A percentile compares a stretch with the other conserved stretches of the same genome.
phyloP scores from a whole-genome alignment of 225 moss, liverwort and hornwort genomes.

The Ulota crispa region DNA sequence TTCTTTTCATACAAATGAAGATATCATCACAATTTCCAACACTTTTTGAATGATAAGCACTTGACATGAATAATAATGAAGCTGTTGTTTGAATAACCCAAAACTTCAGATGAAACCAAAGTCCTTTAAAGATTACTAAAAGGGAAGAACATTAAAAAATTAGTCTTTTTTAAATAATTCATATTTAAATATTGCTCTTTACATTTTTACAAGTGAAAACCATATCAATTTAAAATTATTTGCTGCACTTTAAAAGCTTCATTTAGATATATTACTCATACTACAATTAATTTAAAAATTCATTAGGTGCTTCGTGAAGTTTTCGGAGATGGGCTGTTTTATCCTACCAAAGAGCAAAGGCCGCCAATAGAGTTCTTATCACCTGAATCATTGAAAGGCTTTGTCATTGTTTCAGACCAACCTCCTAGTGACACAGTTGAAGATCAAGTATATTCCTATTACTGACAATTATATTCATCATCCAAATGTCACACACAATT shows the following conservation, averaged over 20 bases:
- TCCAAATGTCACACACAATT: accelerated
- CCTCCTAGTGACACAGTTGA: conserved; percentile 59
- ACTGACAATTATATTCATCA: not conserved
- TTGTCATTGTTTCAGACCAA: conserved; percentile 80
- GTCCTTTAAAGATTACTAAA: too few relatives aligned
- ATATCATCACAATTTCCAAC: not conserved
- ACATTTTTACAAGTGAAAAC: too few relatives aligned
- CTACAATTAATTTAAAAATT: not conserved
- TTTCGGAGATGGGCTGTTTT: conserved; percentile 58
- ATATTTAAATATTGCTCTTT: too few relatives aligned
- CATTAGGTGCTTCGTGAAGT: conserved; percentile 38
- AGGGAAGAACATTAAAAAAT: too few relatives aligned
- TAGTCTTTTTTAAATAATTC: too few relatives aligned
- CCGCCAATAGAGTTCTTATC: conserved; percentile 66
- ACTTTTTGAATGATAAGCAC: not conserved
- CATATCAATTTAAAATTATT: too few relatives aligned
- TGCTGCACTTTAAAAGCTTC: not conserved
- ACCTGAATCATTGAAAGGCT: conserved; percentile 72
- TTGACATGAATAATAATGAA: not conserved
- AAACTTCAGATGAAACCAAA: not conserved
- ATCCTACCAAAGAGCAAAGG: conserved; percentile 57
- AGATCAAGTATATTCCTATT: conserved; percentile 58
- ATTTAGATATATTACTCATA: accelerated
- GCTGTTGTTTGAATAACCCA: not conserved
- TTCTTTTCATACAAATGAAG: not conserved